Percentiles rank a stretch among this genome's conserved stretches.
phyloP scores from a whole-genome alignment of 108 stramenopile genomes.

The Conticribra guillardii region DNA sequence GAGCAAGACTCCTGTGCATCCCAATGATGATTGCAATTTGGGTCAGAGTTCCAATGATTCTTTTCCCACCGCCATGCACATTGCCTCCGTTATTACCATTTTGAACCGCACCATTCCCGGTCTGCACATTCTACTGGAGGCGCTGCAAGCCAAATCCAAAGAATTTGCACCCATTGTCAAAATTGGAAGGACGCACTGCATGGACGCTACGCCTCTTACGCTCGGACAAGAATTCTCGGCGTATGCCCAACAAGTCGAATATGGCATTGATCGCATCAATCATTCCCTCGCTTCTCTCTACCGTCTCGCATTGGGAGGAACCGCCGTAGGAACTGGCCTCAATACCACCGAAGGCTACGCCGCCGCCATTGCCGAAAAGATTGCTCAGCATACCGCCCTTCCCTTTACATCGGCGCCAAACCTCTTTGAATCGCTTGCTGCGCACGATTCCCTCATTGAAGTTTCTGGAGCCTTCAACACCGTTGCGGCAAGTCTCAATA shows the following conservation, averaged over 20 bases:
- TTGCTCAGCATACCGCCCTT: conserved; percentile 89
- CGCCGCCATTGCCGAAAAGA: conserved; percentile 84
- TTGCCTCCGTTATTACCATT: conserved; percentile 81
- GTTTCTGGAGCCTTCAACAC: conserved; percentile 92
- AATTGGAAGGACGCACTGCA: conserved; percentile 98
- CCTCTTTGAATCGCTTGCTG: conserved; percentile 97
- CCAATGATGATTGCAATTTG: conserved; percentile 99
- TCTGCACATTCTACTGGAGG: conserved; percentile 63
- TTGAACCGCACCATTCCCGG: conserved; percentile 81
- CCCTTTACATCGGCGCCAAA: conserved; percentile 96
- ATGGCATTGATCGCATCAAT: conserved; percentile 85
- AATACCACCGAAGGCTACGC: conserved; percentile 94
- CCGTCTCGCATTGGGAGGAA: conserved; percentile 96
- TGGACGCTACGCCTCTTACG: conserved; percentile 98
- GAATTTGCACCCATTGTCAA: conserved; percentile 92
- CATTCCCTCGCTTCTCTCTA: conserved; percentile 70
- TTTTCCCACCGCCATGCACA: conserved; percentile 99
- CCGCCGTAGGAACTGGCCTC: conserved; percentile 94
- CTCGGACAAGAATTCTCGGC: conserved; percentile 98
- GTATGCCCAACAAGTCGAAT: conserved; percentile 93
- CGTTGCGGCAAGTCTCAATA: conserved; percentile 89
- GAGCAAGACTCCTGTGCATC: conserved; percentile 91
- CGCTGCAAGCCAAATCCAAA: conserved; percentile 71
- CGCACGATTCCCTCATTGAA: conserved; percentile 95
- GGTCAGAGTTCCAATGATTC: conserved; percentile 95